Percentiles rank a stretch among this genome's conserved stretches.
Conservation (phyloP, 345 rosid species). For the Populus alba region DNA sequence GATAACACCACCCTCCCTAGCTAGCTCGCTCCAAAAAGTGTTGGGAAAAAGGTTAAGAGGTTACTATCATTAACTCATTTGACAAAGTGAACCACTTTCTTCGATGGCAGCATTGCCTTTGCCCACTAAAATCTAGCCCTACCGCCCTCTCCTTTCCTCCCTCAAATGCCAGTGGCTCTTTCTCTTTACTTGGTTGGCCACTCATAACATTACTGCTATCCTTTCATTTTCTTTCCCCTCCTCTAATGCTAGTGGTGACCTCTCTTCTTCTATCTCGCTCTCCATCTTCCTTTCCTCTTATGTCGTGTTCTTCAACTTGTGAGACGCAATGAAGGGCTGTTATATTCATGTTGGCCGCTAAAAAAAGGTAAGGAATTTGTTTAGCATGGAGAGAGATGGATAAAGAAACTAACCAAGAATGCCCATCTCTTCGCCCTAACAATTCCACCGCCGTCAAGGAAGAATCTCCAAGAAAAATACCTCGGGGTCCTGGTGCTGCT, state of each 20-base stretch:
- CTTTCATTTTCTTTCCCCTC: slow-evolving; percentile 6
- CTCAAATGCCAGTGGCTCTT: slow-evolving; percentile 37
- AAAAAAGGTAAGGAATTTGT: slow-evolving; percentile 4
- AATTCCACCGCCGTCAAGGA: slow-evolving; percentile 17
- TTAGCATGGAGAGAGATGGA: slow-evolving; percentile 64
- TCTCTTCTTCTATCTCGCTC: slow-evolving; percentile 1
- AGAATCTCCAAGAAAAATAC: slow-evolving; percentile 39
- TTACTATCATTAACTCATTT: slow-evolving; percentile 50
- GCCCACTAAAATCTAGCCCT: slow-evolving; percentile 32
- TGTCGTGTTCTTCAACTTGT: background rate
- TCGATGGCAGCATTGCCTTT: slow-evolving; percentile 21
- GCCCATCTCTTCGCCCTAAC: slow-evolving; percentile 41
- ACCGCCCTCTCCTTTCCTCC: slow-evolving; percentile 1
- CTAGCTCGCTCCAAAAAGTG: background rate
- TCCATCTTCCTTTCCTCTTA: background rate
- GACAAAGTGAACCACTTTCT: slow-evolving; percentile 36
- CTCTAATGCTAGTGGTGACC: slow-evolving; percentile 35
- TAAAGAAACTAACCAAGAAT: slow-evolving; percentile 45
- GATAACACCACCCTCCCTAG: background rate
- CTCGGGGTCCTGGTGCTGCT: background rate
- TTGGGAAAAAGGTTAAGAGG: slow-evolving; percentile 26
- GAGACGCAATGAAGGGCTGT: background rate
- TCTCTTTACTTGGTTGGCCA: slow-evolving; percentile 20
- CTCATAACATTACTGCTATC: background rate
- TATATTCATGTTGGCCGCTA: slow-evolving; percentile 34